Conservation (phyloP, 495 filamentous ascomycete species). For the Hypoxylon trugodes region DNA sequence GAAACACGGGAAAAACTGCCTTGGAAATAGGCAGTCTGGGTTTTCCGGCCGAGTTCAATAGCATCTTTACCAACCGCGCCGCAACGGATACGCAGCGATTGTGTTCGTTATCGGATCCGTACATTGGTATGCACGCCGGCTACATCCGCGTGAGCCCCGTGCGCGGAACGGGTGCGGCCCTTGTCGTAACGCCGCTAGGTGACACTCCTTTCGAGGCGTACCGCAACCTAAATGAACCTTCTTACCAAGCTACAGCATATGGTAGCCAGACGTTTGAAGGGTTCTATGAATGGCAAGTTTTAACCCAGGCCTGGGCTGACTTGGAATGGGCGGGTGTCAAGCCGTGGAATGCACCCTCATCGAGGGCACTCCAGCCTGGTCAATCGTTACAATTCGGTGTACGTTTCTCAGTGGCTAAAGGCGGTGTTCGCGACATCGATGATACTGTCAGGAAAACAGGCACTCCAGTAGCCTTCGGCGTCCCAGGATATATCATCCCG, state of each 20-base stretch:
- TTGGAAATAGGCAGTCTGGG: slow-evolving; percentile 62
- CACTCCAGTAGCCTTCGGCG: slow-evolving; percentile 53
- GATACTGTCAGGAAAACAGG: slow-evolving; percentile 47
- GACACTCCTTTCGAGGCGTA: slow-evolving; percentile 60
- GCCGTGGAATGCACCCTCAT: slow-evolving; percentile 60
- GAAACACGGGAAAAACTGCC: slow-evolving; percentile 46
- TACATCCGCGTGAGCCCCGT: slow-evolving; percentile 57
- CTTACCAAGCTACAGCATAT: slow-evolving; percentile 47
- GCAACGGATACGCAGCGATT: slow-evolving; percentile 50
- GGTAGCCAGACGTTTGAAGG: slow-evolving; percentile 62
- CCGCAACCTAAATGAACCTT: slow-evolving; percentile 51
- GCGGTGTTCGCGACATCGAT: slow-evolving; percentile 51
- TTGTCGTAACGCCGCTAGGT: slow-evolving; percentile 58
- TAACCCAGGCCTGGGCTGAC: slow-evolving; percentile 57
- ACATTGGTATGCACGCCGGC: slow-evolving; percentile 61
- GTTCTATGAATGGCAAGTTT: slow-evolving; percentile 61
- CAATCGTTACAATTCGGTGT: slow-evolving; percentile 54
- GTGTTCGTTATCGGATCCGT: slow-evolving; percentile 59
- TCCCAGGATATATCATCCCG: slow-evolving; percentile 60
- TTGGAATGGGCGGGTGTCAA: slow-evolving; percentile 54
- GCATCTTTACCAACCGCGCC: slow-evolving; percentile 61
- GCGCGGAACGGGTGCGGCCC: slow-evolving; percentile 53
- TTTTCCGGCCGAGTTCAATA: slow-evolving; percentile 64
- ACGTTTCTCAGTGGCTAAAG: slow-evolving; percentile 53
- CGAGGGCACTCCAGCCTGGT: slow-evolving; percentile 49